Evolutionary conservation across 257 asterid species (phyloP), one percentile per base, ranked within the genome.

Genomic region (Thymus quinquecostatus): DNA sequence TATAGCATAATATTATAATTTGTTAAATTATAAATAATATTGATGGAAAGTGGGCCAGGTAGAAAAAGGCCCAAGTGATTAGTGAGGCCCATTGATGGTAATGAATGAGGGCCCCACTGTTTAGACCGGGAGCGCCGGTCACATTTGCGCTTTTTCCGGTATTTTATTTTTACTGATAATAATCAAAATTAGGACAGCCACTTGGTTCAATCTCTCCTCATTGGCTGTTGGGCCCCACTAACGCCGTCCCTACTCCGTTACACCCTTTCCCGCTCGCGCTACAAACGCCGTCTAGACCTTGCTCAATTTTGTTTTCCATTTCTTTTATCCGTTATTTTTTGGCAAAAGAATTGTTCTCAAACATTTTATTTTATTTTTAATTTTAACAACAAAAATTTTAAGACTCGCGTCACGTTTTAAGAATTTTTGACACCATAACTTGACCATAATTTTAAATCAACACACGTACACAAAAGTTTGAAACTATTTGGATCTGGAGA

Each of bases 91-190:
- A 62, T 9, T n/a, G 10, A 38, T 5, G 2, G 9, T 1, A 51
- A 4, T 47, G 30, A 48, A 49, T 30, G 56, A 8, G 3, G 29
- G 41, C 69, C 43, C 41, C 51, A 21, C n/a, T 14, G 33, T 30
- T 3, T 30, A 12, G 2, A 71, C 68, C 68, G 75, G 75, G 13
- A 59, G 75, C 68, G 51, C 60, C 68, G 75, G 75, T 70, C 13
- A 11, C 27, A 1, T 44, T 21, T 41, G 75, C 68, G 47, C 60
- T 70, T 70, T 70, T 44, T 8, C 7, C 5, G 40, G 4, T 21
- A 21, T 34, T 8, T 38, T 0, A 7, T 44, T 11, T 14, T 3
- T 14, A 7, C 51, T 21, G 63, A 71, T 71, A 38, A 71, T 71
- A 38, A 71, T 48, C 29, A 48, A 21, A 60, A 47, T 44, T 36